Percentiles rank a stretch among this genome's conserved stretches.
These are phyloP conservation scores for Tolypocladium ovalisporum DNA, from an alignment of 2,329 filamentous ascomycete genomes.

Conservation along the genomic window DNA sequence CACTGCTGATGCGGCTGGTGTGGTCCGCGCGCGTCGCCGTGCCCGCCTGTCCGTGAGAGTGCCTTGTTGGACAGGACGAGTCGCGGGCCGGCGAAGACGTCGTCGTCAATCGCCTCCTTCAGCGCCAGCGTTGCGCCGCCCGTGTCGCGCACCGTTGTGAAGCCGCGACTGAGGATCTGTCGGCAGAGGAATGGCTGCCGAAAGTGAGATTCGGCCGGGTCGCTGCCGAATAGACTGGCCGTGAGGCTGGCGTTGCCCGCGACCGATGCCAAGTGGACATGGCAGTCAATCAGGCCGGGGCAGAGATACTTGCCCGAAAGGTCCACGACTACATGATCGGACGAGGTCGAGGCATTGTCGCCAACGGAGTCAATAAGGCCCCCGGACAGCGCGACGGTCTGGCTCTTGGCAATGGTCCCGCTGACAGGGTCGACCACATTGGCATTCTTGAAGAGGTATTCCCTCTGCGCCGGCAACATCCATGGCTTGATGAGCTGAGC, in stretches of 20 bases:
- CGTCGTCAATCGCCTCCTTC: conserved; percentile 45
- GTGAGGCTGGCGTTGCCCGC: conserved; percentile 15
- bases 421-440: conserved; percentile 28
- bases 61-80: conserved; percentile 43
- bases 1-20: conserved; percentile 20
- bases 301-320: conserved; percentile 17
- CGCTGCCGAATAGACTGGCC: conserved; percentile 13
- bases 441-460: conserved; percentile 29
- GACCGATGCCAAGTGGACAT: conserved; percentile 19
- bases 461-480: conserved; percentile 19
- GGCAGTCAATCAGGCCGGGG: conserved; percentile 22
- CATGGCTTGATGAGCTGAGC: conserved; percentile 20
- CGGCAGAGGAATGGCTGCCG: conserved; percentile 34
- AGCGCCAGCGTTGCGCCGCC: conserved; percentile 44
- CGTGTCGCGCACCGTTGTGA: conserved; percentile 47
- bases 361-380: conserved; percentile 21
- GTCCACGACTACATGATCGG: conserved; percentile 8
- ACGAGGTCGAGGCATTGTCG: not conserved
- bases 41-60: conserved; percentile 47
- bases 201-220: conserved; percentile 25
- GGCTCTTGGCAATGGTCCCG: conserved; percentile 18
- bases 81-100: conserved; percentile 41
- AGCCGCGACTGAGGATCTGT: conserved; percentile 44
- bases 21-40: conserved; percentile 37
- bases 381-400: conserved; percentile 20